Base-by-base conservation (phyloP, 352 stramenopile species). In the Pythium plurisporium region DNA sequence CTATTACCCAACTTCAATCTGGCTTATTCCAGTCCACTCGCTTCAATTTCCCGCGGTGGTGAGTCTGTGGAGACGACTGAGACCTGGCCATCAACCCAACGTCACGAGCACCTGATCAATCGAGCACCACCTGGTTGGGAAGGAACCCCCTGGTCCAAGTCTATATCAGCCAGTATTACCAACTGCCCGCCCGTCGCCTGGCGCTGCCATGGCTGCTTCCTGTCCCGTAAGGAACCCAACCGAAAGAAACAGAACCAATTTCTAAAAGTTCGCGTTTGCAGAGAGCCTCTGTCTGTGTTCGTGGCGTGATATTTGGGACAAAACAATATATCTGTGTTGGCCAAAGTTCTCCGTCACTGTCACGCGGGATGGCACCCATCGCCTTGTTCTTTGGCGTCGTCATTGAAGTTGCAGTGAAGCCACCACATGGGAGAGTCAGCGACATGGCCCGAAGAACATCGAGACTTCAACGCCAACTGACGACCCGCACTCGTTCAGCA, bases 341-440 rank as follows among this genome's bases (percentile, higher is more conserved):
- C 17, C 6, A 56, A 2, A 34, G 49, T 56, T 38, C 6, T 7
- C n/a, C 17, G 49, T 48, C 34, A 57, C 17, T 55, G 11, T 15
- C 2, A 19, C 15, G 49, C 7, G 34, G 48, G 8, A 15, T 44
- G 38, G 23, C 38, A 44, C 38, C 11, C 26, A 27, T 57, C 7
- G 1, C 11, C 37, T 7, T 47, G 20, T 42, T 30, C 15, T 47
- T n/a, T n/a, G n/a, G n/a, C 37, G n/a, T 38, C 17, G 22, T 48
- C 50, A 34, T 62, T 62, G 54, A 62, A 62, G 54, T 62, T 61
- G 53, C 53, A 25, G n/a, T 48, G 44, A 38, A 15, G 11, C 12
- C 19, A 55, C 45, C 50, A 58, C 50, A 58, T 58, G 37, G 50
- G 19, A 29, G 12, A 14, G 17, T 9, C 40, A 58, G 50, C 36